Percentiles rank a stretch among this genome's conserved stretches.
phyloP scores from a whole-genome alignment of 176 grass and related monocot species.

The Urochloa ruziziensis region DNA sequence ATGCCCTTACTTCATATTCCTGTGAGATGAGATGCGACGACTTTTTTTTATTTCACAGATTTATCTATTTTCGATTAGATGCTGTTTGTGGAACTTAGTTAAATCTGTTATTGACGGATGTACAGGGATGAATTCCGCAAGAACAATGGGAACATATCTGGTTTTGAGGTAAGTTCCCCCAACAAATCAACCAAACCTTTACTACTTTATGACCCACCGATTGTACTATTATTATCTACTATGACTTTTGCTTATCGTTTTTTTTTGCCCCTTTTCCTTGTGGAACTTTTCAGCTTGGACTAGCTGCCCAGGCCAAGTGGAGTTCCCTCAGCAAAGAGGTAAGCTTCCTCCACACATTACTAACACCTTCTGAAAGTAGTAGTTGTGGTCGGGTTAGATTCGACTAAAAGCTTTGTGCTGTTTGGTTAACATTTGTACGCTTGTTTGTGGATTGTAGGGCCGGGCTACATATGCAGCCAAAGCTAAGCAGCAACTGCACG shows the following conservation, averaged over 20 bases:
- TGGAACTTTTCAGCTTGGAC: constrained; percentile 53
- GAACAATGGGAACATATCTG: constrained; percentile 83
- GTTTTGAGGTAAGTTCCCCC: constrained; percentile 52
- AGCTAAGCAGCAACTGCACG: constrained; percentile 59
- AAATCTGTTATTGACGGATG: neutral
- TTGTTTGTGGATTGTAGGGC: constrained; percentile 41
- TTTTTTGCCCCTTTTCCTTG: neutral
- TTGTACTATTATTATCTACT: neutral
- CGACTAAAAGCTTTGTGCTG: neutral
- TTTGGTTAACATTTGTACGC: neutral
- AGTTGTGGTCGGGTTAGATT: neutral
- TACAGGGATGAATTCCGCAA: constrained; percentile 87
- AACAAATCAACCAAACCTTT: neutral
- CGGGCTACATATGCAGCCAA: constrained; percentile 74
- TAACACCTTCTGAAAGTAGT: neutral
- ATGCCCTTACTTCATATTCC: constrained; percentile 83
- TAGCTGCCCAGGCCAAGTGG: constrained; percentile 88
- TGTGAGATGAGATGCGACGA: constrained; percentile 30
- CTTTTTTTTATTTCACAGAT: neutral
- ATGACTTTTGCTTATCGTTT: neutral
- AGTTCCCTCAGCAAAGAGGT: constrained; percentile 76
- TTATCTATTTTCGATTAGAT: neutral
- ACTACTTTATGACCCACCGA: neutral
- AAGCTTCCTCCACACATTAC: neutral
- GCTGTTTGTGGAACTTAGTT: neutral